A percentile compares a stretch with the other conserved stretches of the same genome.
These are phyloP conservation scores for Rubia peregrina DNA, from an alignment of 305 asterid genomes.

Conservation along the genomic window DNA sequence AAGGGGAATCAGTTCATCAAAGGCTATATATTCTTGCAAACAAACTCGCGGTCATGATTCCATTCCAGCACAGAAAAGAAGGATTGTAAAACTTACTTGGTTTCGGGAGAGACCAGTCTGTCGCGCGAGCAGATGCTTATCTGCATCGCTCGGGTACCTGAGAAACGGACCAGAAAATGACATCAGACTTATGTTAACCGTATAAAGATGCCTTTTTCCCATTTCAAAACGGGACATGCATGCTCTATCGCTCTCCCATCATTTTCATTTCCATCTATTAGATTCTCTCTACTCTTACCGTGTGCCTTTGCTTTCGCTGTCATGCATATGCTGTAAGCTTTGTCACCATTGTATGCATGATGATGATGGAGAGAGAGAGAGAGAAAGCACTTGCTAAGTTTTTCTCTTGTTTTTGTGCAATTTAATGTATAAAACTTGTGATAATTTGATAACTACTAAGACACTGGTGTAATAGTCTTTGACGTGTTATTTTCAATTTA, in stretches of 20 bases:
- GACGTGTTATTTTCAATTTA: too few relatives aligned
- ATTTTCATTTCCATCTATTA: slow-evolving; percentile 19
- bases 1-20: too few relatives aligned
- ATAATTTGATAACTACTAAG: too few relatives aligned
- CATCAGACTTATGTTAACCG: slow-evolving; percentile 28
- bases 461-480: too few relatives aligned
- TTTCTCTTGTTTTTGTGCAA: too few relatives aligned
- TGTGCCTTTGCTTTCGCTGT: slow-evolving; percentile 9
- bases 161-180: slow-evolving; percentile 52
- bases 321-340: background rate
- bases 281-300: slow-evolving; percentile 15
- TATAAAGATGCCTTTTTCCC: slow-evolving; percentile 26
- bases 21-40: too few relatives aligned
- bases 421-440: too few relatives aligned
- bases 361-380: too few relatives aligned
- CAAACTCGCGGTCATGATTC: background rate
- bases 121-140: slow-evolving; percentile 95
- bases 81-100: slow-evolving; percentile 53
- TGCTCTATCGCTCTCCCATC: slow-evolving; percentile 9
- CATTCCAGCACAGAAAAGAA: background rate
- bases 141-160: slow-evolving; percentile 99
- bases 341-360: too few relatives aligned
- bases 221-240: slow-evolving; percentile 1
- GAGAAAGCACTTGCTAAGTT: too few relatives aligned
- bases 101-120: slow-evolving; percentile 98